Evolutionary conservation across 2,329 filamentous ascomycete genomes (phyloP).

Genomic region (Tolypocladium album): DNA sequence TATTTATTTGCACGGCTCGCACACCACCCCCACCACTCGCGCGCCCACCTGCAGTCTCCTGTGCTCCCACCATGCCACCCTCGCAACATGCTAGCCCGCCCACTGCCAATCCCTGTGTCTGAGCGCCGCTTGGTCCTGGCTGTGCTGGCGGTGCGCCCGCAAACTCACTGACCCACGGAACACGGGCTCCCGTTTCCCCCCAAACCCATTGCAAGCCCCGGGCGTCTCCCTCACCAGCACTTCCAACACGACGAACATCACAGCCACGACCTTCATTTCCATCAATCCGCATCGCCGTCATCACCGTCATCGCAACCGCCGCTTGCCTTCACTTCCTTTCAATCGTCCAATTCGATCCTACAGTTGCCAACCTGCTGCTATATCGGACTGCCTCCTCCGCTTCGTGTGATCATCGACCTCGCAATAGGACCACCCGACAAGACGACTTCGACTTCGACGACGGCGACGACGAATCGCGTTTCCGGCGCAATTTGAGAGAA

Average conservation of each 20-base stretch:
- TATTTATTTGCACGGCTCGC: neutral
- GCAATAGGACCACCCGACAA: neutral
- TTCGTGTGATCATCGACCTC: neutral
- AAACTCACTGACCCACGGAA: neutral
- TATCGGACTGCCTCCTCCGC: neutral
- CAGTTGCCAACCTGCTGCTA: neutral
- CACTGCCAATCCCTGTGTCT: neutral
- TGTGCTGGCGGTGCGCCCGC: neutral
- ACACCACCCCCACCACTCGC: neutral
- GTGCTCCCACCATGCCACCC: too few relatives aligned
- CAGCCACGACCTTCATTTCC: neutral
- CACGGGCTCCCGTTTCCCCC: neutral
- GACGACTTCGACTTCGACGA: neutral
- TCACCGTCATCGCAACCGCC: neutral
- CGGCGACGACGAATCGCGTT: neutral
- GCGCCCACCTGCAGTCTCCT: too few relatives aligned
- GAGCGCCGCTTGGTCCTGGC: neutral
- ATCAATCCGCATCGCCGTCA: neutral
- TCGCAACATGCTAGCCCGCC: neutral
- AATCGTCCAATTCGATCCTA: neutral
- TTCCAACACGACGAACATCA: neutral
- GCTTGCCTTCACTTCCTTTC: neutral
- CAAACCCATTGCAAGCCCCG: neutral
- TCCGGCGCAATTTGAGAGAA: neutral
- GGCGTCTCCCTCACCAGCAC: neutral